Evolutionary conservation across 148 eudicot genomes (phyloP).

Genomic region (Spergularia marina): DNA sequence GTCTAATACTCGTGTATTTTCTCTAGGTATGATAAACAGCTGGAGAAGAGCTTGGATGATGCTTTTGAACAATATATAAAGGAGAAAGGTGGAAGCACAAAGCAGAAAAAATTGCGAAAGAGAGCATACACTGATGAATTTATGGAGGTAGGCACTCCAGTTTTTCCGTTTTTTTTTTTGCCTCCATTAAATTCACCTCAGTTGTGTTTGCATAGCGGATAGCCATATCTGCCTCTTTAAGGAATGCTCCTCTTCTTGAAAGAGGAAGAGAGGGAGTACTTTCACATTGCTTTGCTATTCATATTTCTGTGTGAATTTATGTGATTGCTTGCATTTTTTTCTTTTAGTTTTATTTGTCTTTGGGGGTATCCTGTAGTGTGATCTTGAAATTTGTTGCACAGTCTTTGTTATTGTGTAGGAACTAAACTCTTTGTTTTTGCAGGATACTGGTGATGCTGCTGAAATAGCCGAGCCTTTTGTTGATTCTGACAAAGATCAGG

Average conservation of each 20-base stretch:
- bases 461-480: slow-evolving; percentile 38
- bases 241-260: no score
- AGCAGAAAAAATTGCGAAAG: slow-evolving; percentile 76
- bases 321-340: no score
- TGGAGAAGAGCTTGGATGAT: slow-evolving; percentile 69
- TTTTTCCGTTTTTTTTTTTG: background rate
- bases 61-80: slow-evolving; percentile 64
- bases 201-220: background rate
- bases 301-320: no score
- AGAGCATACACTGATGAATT: slow-evolving; percentile 49
- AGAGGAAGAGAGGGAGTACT: no score
- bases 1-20: slow-evolving; percentile 7
- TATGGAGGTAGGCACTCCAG: slow-evolving; percentile 41
- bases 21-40: slow-evolving; percentile 60
- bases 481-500: slow-evolving; percentile 70
- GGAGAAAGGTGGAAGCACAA: slow-evolving; percentile 68
- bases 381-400: background rate
- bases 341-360: no score
- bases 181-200: background rate
- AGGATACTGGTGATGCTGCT: slow-evolving; percentile 35
- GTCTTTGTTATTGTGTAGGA: background rate
- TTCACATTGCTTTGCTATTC: no score
- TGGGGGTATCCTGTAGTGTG: background rate
- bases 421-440: slow-evolving; percentile 14
- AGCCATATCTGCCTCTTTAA: background rate